Conservation (phyloP, 495 filamentous ascomycete species). For the Pyrenopolyporus hunteri region DNA sequence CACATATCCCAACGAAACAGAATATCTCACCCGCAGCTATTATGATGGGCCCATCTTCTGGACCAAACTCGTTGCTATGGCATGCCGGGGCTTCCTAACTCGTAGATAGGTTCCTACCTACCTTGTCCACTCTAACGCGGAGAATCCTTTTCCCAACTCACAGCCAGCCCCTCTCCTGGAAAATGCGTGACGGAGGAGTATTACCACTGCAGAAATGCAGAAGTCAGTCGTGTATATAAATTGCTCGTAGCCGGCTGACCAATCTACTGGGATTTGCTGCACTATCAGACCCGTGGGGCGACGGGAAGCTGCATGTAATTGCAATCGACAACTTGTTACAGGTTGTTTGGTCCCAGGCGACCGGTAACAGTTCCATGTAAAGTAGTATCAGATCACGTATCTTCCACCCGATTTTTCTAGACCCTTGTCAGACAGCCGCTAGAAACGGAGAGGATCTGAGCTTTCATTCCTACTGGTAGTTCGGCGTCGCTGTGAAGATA, state of each 20-base stretch:
- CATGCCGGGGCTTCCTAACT: too few species aligned
- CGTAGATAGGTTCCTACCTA: neutral
- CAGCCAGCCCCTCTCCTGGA: neutral
- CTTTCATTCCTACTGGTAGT: conserved; percentile 9
- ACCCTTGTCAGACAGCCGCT: conserved; percentile 20
- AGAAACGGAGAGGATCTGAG: conserved; percentile 7
- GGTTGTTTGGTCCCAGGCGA: conserved; percentile 39
- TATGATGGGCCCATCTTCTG: conserved; percentile 12
- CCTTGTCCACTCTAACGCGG: neutral
- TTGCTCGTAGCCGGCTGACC: conserved; percentile 27
- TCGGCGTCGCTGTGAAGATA: conserved; percentile 1
- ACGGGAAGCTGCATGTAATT: conserved; percentile 29
- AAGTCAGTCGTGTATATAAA: conserved; percentile 30
- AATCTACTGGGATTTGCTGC: conserved; percentile 17
- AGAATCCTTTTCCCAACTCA: neutral
- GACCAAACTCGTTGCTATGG: conserved; percentile 24
- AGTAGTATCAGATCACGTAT: conserved; percentile 35
- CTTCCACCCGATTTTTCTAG: conserved; percentile 6
- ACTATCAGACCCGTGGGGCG: conserved; percentile 32
- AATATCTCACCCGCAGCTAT: conserved; percentile 3
- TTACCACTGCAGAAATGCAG: conserved; percentile 33
- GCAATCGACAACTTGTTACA: conserved; percentile 30
- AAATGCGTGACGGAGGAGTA: conserved; percentile 15
- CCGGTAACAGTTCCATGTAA: conserved; percentile 43
- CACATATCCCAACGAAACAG: conserved; percentile 23